A percentile compares a stretch with the other conserved stretches of the same genome.
phyloP scores from a whole-genome alignment of 495 filamentous ascomycete species.

The Neurospora sp. region DNA sequence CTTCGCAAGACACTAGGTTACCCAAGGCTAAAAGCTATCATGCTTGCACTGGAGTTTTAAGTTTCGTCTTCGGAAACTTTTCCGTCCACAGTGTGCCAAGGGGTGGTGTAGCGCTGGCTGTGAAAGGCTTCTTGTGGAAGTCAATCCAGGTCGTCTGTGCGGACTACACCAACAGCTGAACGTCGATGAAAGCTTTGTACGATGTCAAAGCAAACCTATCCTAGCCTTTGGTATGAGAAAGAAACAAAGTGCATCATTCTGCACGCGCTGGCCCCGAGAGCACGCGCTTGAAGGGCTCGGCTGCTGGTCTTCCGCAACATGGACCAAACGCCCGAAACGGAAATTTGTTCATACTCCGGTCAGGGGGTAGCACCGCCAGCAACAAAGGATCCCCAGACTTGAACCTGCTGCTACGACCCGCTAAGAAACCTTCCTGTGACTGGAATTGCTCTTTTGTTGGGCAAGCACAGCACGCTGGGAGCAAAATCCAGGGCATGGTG shows the following conservation, averaged over 20 bases:
- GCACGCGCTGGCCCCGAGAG: neutral
- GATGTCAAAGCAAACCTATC: neutral
- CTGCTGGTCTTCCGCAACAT: neutral
- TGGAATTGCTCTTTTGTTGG: too few species aligned
- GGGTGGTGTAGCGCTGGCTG: neutral
- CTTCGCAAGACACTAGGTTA: neutral
- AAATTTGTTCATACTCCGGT: neutral
- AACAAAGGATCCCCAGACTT: neutral
- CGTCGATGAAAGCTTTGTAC: neutral
- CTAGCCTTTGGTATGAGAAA: neutral
- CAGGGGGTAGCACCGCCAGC: neutral
- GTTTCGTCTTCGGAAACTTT: neutral
- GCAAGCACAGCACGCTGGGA: too few species aligned
- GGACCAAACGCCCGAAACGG: neutral
- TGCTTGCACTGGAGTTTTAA: neutral
- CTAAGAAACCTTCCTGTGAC: too few species aligned
- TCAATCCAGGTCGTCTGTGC: neutral
- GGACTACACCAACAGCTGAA: neutral
- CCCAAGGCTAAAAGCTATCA: neutral
- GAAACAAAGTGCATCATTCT: neutral
- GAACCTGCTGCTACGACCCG: too few species aligned
- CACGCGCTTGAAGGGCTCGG: neutral
- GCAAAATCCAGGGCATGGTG: too few species aligned
- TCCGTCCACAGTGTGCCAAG: too few species aligned
- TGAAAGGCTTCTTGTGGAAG: neutral